Conservation (phyloP, 257 asterid species). For the Mitragyna speciosa region DNA sequence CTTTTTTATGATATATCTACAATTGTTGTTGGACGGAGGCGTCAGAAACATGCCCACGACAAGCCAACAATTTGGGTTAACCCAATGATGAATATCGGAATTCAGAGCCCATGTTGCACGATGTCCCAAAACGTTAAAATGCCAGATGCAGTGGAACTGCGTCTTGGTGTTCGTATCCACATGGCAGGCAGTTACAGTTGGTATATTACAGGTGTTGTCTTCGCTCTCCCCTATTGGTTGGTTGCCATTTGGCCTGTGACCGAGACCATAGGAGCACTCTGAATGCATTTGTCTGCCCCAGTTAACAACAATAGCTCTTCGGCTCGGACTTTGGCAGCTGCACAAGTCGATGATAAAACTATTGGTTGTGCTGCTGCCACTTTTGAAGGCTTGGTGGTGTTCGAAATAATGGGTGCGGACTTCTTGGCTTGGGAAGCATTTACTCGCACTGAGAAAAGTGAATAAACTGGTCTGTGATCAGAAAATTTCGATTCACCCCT, state of each 20-base stretch:
- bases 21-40: not conserved
- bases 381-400: slow-evolving; percentile 3
- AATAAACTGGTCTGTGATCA: slow-evolving; percentile 85
- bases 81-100: slow-evolving; percentile 7
- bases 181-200: not conserved
- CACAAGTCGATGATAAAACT: not conserved
- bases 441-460: slow-evolving; percentile 56
- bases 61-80: not conserved
- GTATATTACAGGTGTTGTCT: not conserved
- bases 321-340: not conserved
- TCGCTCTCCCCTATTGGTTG: slow-evolving; percentile 16
- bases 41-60: too few relatives aligned
- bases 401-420: not conserved
- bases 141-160: not conserved
- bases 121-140: not conserved
- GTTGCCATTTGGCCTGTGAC: slow-evolving; percentile 13
- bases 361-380: slow-evolving; percentile 7
- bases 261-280: slow-evolving; percentile 33
- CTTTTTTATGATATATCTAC: not conserved
- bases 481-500: slow-evolving; percentile 86
- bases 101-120: slow-evolving; percentile 17
- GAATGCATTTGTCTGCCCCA: slow-evolving; percentile 40
- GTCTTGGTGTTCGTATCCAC: slow-evolving; percentile 8
- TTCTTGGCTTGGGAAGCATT: slow-evolving; percentile 10
- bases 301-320: slow-evolving; percentile 27